Percentiles rank a stretch among this genome's conserved stretches.
These are phyloP conservation scores for Candida caryicola DNA, from an alignment of 805 yeast genomes.

Conservation along the genomic window DNA sequence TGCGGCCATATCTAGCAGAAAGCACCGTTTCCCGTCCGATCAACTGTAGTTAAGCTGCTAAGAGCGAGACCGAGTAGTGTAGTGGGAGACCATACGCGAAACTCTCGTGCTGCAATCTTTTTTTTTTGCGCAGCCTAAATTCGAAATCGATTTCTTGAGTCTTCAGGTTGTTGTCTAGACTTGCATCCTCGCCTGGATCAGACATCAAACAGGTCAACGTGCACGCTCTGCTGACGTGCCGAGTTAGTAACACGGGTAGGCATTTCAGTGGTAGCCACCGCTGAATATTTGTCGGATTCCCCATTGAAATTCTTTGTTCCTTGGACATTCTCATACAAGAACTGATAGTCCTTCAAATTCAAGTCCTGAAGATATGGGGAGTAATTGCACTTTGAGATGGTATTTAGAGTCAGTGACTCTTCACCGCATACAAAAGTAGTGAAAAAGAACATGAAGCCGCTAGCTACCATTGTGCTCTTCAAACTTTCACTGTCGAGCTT, in stretches of 20 bases:
- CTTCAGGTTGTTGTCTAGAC: too few species aligned
- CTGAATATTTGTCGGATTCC: not conserved
- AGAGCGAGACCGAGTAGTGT: too few species aligned
- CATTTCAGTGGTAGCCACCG: not conserved
- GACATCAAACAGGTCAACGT: conserved; percentile 30
- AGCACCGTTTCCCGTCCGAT: too few species aligned
- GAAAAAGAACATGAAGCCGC: conserved; percentile 23
- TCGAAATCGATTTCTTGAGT: too few species aligned
- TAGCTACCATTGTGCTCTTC: conserved; percentile 19
- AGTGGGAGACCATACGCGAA: too few species aligned
- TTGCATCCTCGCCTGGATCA: too few species aligned
- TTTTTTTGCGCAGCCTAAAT: too few species aligned
- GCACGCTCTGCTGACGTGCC: conserved; percentile 31
- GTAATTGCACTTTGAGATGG: not conserved
- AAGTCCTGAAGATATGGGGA: conserved; percentile 6
- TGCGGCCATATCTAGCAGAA: too few species aligned
- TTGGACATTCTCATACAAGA: conserved; percentile 12
- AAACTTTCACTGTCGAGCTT: conserved; percentile 5
- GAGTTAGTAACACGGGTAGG: conserved; percentile 12
- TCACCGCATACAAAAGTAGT: conserved; percentile 16
- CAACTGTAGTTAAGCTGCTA: too few species aligned
- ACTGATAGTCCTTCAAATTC: conserved; percentile 14
- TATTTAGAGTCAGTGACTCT: not conserved
- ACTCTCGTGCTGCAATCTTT: too few species aligned
- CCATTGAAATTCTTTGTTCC: not conserved